Base-by-base conservation (phyloP, 257 asterid genomes). In the Penstemon newberryi region DNA sequence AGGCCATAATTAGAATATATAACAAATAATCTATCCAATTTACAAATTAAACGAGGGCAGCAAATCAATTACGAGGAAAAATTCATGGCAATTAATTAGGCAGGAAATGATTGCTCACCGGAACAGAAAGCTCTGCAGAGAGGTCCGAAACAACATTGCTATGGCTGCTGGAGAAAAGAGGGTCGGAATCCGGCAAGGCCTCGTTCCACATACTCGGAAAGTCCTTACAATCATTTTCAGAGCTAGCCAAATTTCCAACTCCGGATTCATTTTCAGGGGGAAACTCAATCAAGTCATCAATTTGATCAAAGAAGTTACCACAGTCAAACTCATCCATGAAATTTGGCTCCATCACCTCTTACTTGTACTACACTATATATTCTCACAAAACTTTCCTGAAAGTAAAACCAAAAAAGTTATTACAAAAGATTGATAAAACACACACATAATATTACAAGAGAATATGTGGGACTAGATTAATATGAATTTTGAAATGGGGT, bases 211-310 rank as follows among this genome's bases (percentile, higher is more conserved):
- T 65, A 84, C 85, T 75, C 12, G 96, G 83, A 40, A 84, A 85
- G 62, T 85, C 84, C 67, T 73, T 83, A 69, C 85, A 71, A 15
- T 87, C 92, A 53, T 73, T 25, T 25, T 25, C 81, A 41, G 91
- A 77, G 70, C 79, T 67, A 61, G 84, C 79, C 46, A 82, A 61
- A 13, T 75, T 70, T 8, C 56, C 84, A 52, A 79, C 86, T 45
- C 68, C 82, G 74, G 79, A 71, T 37, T 86, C 96, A 63, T 73
- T 86, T 46, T 87, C 96, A 0, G 85, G 76, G 6, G 99, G 99
- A 41, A 91, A 94, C 33, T 94, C 96, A 41, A 91, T 82, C 74
- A 94, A 81, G 72, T 94, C 99, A 64, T 94, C 99, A 55, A 94
- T 81, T 77, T 94, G 95, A 65, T 91, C 98, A 67, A 91, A 91